These are phyloP conservation scores for Saturnispora sanitii DNA, from an alignment of 805 yeast species.

Conservation along the genomic window DNA sequence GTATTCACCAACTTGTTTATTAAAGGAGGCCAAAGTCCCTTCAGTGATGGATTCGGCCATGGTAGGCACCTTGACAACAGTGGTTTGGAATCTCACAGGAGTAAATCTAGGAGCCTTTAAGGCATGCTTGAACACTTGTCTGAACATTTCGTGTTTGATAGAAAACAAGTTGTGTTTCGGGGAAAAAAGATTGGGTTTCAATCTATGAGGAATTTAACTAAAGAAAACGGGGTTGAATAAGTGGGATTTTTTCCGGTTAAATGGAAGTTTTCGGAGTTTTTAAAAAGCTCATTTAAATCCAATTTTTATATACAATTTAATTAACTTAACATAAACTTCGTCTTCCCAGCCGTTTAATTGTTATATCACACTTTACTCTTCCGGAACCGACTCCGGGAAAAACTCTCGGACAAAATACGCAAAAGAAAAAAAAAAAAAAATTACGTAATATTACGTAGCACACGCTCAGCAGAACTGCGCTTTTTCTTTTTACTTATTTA, in stretches of 20 bases:
- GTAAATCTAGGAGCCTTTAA: conserved; percentile 6
- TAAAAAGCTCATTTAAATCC: no score
- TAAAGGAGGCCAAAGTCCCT: conserved; percentile 71
- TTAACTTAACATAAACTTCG: no score
- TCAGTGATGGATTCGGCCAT: conserved; percentile 99
- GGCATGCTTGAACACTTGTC: conserved; percentile 9
- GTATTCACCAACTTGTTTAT: conserved; percentile 76
- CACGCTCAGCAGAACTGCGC: no score
- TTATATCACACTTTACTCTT: neutral
- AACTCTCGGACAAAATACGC: neutral
- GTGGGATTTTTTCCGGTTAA: no score
- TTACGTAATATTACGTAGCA: neutral
- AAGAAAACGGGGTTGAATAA: no score
- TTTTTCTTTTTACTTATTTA: no score
- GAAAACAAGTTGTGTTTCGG: no score
- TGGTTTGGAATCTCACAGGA: conserved; percentile 26
- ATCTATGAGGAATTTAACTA: neutral
- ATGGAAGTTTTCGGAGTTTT: no score
- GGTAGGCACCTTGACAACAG: conserved; percentile 80
- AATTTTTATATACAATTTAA: no score
- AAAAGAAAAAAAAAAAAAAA: neutral
- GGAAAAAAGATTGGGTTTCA: no score
- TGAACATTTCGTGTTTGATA: conserved; percentile 7
- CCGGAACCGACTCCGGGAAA: conserved; percentile 11
- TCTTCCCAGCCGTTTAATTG: no score